These are phyloP conservation scores for Tripidium arundinaceum DNA, from an alignment of 202 grass and related monocot genomes.

Conservation along the genomic window DNA sequence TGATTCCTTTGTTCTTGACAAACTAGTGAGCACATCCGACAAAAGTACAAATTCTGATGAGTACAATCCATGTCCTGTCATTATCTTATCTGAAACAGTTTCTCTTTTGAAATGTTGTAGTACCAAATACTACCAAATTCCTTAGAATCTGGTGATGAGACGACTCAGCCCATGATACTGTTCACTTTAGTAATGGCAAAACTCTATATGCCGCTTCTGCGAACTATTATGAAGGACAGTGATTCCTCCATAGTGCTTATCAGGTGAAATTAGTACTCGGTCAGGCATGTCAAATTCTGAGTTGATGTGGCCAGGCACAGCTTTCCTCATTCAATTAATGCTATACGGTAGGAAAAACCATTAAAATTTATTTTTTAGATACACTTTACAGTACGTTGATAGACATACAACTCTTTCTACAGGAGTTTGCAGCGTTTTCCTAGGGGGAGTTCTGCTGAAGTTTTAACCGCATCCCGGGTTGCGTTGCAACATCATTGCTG, in stretches of 20 bases:
- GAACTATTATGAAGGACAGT: neutral
- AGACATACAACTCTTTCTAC: too few relatives aligned
- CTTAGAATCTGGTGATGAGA: slow-evolving; percentile 15
- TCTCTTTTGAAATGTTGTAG: neutral
- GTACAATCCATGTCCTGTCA: neutral
- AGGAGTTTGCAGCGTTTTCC: too few relatives aligned
- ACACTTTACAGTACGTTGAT: too few relatives aligned
- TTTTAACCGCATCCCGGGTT: too few relatives aligned
- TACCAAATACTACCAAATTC: neutral
- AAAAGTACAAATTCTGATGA: neutral
- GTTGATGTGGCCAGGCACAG: neutral
- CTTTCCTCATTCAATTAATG: neutral
- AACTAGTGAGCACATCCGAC: neutral
- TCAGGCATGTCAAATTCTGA: too few relatives aligned
- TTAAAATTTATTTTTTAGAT: too few relatives aligned
- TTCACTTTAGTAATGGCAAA: neutral
- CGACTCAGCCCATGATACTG: neutral
- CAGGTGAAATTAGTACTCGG: slow-evolving; percentile 17
- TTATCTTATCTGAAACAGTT: slow-evolving; percentile 13
- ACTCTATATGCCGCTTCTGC: neutral
- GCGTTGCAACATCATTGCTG: too few relatives aligned
- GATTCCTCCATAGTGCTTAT: neutral
- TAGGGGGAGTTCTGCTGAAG: too few relatives aligned
- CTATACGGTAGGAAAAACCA: too few relatives aligned
- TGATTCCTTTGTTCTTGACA: too few relatives aligned